phyloP scores from a whole-genome alignment of 106 monocot species.

The Acorus calamus region DNA sequence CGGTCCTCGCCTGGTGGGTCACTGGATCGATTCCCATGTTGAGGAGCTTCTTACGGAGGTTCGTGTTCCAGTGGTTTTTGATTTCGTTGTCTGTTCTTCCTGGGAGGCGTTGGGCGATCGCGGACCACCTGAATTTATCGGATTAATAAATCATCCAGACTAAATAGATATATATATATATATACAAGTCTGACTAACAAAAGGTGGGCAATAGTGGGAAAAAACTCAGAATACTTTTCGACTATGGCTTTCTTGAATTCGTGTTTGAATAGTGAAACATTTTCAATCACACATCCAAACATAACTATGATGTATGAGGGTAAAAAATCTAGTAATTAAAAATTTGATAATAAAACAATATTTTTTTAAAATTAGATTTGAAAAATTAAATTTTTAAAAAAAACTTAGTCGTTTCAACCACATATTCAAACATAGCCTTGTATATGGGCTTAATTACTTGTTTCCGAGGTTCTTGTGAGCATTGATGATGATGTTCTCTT shows the following conservation, averaged over 20 bases:
- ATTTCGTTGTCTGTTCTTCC: slow-evolving; percentile 66
- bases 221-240: too few relatives aligned
- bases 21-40: slow-evolving; percentile 52
- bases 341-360: too few relatives aligned
- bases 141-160: too few relatives aligned
- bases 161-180: too few relatives aligned
- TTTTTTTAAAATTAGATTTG: not conserved
- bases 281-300: too few relatives aligned
- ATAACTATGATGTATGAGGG: too few relatives aligned
- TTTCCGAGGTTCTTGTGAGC: slow-evolving; percentile 51
- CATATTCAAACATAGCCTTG: too few relatives aligned
- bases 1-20: slow-evolving; percentile 32
- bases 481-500: slow-evolving; percentile 47
- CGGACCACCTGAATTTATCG: slow-evolving; percentile 31
- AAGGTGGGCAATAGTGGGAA: too few relatives aligned
- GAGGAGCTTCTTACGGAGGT: slow-evolving; percentile 52
- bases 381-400: too few relatives aligned
- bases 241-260: too few relatives aligned
- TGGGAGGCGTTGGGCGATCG: slow-evolving; percentile 26
- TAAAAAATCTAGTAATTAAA: not conserved
- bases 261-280: too few relatives aligned
- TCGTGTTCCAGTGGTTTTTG: slow-evolving; percentile 74
- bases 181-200: too few relatives aligned
- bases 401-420: not conserved
- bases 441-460: slow-evolving; percentile 21